Evolutionary conservation across 192 early-diverging fungal genomes (phyloP).

Genomic region (Radiomyces spectabilis): DNA sequence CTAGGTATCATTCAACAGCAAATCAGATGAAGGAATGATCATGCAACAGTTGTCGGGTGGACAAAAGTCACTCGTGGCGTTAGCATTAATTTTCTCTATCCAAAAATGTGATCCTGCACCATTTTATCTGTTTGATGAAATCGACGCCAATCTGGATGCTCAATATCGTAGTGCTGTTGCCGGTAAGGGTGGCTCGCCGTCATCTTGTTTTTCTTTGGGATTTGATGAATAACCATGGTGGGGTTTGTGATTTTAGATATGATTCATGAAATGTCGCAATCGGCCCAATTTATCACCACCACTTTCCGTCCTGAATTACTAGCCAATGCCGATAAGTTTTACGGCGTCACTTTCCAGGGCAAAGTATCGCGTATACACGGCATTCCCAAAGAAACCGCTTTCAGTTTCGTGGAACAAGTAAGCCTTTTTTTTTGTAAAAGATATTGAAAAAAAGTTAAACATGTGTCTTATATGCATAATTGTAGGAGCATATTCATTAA

Average conservation of each 20-base stretch:
- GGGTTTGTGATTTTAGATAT: no score
- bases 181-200: conserved; percentile 28
- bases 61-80: conserved; percentile 95
- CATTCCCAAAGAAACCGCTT: conserved; percentile 63
- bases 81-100: conserved; percentile 97
- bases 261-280: conserved; percentile 81
- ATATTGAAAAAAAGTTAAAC: neutral
- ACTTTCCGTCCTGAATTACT: conserved; percentile 97
- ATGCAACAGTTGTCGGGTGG: conserved; percentile 97
- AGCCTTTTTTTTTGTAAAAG: neutral
- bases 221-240: no score
- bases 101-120: conserved; percentile 98
- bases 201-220: neutral
- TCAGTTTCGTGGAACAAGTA: conserved; percentile 61
- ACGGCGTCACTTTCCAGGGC: conserved; percentile 94
- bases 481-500: conserved; percentile 17
- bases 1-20: conserved; percentile 89
- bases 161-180: conserved; percentile 93
- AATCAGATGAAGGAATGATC: conserved; percentile 74
- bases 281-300: conserved; percentile 95
- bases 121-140: conserved; percentile 99
- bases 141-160: conserved; percentile 96
- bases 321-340: conserved; percentile 88
- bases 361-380: conserved; percentile 86
- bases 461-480: neutral